Percentiles rank a stretch among this genome's conserved stretches.
Conservation (phyloP, 345 rosid species). For the Angophora floribunda region DNA sequence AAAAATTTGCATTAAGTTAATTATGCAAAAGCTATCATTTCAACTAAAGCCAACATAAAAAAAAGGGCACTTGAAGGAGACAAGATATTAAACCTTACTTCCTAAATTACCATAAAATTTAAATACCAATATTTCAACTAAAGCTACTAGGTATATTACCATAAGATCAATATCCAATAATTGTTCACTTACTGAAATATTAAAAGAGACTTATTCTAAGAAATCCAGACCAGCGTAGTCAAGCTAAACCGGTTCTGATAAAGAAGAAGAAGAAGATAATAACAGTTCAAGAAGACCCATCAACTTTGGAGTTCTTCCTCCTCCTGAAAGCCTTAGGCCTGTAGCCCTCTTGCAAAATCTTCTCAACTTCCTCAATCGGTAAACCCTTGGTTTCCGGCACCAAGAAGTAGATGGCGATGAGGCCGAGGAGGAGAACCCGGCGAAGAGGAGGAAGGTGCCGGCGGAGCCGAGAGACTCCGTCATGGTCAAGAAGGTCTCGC, state of each 20-base stretch:
- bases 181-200: background rate
- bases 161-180: background rate
- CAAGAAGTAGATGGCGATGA: constrained; percentile 42
- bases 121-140: background rate
- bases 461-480: constrained; percentile 47
- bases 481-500: constrained; percentile 47
- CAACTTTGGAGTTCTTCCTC: background rate
- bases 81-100: background rate
- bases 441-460: constrained; percentile 64
- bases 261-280: background rate
- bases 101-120: background rate
- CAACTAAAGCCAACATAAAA: background rate
- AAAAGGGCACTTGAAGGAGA: background rate
- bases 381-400: constrained; percentile 89
- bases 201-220: background rate
- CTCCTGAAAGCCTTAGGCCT: constrained; percentile 20
- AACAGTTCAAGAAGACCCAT: background rate
- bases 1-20: background rate
- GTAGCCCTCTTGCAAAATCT: constrained; percentile 49
- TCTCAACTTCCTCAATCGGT: constrained; percentile 72
- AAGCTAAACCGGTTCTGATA: background rate
- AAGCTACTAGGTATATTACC: background rate
- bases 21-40: background rate
- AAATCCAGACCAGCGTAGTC: background rate
- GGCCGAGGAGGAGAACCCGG: constrained; percentile 36